Conservation (phyloP, 2,329 filamentous ascomycete genomes). For the Graphilbum fragrans region DNA sequence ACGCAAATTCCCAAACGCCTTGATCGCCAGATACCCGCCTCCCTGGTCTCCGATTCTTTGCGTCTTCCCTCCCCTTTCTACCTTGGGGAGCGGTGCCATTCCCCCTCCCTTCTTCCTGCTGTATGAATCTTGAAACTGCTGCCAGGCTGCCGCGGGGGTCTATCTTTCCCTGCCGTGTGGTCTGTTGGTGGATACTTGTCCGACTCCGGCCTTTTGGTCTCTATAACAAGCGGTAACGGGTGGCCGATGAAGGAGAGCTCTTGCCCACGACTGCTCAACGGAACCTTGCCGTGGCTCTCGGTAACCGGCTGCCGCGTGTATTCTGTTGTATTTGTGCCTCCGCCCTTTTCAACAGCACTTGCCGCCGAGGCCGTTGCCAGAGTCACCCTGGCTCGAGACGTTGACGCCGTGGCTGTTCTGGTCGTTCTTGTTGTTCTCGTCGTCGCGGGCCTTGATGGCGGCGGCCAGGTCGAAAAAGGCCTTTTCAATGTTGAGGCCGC, state of each 20-base stretch:
- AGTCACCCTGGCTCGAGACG: conserved; percentile 47
- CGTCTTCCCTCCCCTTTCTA: background rate
- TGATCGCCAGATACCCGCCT: conserved; percentile 8
- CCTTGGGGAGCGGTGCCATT: background rate
- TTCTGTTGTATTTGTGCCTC: background rate
- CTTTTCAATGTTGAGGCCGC: conserved; percentile 99
- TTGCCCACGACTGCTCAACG: background rate
- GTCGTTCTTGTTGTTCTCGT: conserved; percentile 78
- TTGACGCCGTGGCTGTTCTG: conserved; percentile 51
- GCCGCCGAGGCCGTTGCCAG: conserved; percentile 36
- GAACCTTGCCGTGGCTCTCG: no score
- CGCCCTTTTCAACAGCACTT: conserved; percentile 58
- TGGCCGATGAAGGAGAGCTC: no score
- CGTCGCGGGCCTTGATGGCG: conserved; percentile 97
- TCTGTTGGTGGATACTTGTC: no score
- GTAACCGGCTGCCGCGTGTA: no score
- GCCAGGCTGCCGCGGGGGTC: no score
- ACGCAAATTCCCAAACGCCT: conserved; percentile 5
- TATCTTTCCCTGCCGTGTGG: no score
- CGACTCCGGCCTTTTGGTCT: no score
- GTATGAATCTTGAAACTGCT: no score
- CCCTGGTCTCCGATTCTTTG: background rate
- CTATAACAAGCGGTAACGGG: no score
- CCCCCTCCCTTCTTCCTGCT: background rate
- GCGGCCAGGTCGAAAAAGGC: conserved; percentile 91